Conservation (phyloP, 768 basidiomycete genomes). For the Amanita rubescens region DNA sequence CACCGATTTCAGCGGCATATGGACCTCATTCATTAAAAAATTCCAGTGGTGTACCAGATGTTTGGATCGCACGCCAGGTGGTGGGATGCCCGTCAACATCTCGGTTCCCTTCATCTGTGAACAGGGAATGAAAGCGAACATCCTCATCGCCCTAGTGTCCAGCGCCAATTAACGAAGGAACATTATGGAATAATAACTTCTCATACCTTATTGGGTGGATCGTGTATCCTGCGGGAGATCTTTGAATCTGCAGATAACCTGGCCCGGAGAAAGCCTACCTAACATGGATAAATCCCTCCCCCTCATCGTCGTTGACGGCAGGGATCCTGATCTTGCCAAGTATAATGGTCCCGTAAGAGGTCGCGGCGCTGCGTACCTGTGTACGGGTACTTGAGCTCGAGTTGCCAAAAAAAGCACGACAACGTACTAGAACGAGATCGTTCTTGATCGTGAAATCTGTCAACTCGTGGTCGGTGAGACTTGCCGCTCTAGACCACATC, state of each 20-base stretch:
- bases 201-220: conserved; percentile 62
- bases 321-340: conserved; percentile 72
- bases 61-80: conserved; percentile 62
- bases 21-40: conserved; percentile 59
- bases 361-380: conserved; percentile 46
- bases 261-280: conserved; percentile 35
- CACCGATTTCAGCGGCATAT: background rate
- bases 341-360: conserved; percentile 63
- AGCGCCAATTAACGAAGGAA: conserved; percentile 1
- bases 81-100: conserved; percentile 42
- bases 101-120: conserved; percentile 49
- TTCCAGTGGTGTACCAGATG: conserved; percentile 46
- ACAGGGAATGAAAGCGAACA: conserved; percentile 65
- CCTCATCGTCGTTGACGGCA: conserved; percentile 52
- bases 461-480: conserved; percentile 46
- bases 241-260: conserved; percentile 1
- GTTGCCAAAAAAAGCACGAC: background rate
- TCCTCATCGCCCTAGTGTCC: conserved; percentile 50
- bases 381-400: conserved; percentile 24
- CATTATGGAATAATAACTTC: background rate
- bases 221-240: conserved; percentile 49
- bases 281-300: conserved; percentile 64
- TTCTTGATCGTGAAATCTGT: conserved; percentile 41
- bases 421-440: conserved; percentile 34
- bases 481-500: conserved; percentile 60